Conservation (phyloP, 73 alveolate genomes). For the Paramecium biaurelia region DNA sequence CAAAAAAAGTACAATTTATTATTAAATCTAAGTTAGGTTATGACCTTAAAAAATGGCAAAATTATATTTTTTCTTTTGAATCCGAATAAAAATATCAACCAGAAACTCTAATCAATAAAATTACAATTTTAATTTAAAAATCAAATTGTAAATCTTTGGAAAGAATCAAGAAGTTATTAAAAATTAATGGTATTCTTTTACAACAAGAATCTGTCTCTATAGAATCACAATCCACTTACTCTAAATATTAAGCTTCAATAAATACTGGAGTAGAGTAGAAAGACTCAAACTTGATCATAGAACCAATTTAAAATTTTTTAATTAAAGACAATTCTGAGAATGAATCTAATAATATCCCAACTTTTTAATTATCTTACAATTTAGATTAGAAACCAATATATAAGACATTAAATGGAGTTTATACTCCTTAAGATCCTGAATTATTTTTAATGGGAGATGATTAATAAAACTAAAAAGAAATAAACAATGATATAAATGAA, state of each 20-base stretch:
- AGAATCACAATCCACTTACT: not conserved
- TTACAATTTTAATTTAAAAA: not conserved
- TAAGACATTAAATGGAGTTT: not conserved
- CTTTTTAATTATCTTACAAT: not conserved
- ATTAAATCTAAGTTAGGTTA: not conserved
- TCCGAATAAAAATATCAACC: not conserved
- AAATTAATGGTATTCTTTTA: not conserved
- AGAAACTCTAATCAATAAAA: not conserved
- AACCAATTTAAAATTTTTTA: not conserved
- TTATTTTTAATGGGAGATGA: not conserved
- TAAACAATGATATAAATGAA: not conserved
- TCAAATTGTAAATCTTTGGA: not conserved
- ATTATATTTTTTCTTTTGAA: not conserved
- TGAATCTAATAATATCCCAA: not conserved
- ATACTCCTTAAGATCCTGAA: not conserved
- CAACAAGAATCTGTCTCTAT: not conserved
- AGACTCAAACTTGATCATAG: not conserved
- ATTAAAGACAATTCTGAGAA: not conserved
- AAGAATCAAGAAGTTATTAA: not conserved
- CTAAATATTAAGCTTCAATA: not conserved
- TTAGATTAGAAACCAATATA: not conserved
- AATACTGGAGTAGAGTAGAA: too few relatives aligned
- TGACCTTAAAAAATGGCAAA: not conserved
- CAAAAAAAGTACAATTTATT: not conserved
- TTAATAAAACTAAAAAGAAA: not conserved